Conservation (phyloP, 768 basidiomycete genomes). For the Tulasnella calospora region DNA sequence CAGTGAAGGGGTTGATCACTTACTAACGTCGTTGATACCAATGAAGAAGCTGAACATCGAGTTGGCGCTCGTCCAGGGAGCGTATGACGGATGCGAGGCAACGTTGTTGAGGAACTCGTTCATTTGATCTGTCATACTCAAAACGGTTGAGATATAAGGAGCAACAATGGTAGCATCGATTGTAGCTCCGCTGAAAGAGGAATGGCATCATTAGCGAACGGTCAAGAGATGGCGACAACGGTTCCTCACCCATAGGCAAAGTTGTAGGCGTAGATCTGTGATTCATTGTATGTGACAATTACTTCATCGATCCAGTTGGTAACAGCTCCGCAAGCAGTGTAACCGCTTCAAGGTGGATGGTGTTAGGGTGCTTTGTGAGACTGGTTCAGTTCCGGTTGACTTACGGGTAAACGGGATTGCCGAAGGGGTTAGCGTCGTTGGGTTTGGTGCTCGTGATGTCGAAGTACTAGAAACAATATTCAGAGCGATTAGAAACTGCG, state of each 20-base stretch:
- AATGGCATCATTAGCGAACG: conserved; percentile 45
- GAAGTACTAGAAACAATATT: conserved; percentile 36
- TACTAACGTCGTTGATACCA: conserved; percentile 62
- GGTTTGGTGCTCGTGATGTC: conserved; percentile 41
- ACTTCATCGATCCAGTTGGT: conserved; percentile 56
- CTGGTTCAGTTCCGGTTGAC: not conserved
- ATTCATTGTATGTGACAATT: conserved; percentile 51
- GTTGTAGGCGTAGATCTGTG: conserved; percentile 56
- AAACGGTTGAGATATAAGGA: conserved; percentile 21
- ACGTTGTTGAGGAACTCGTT: conserved; percentile 50
- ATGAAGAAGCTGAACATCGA: conserved; percentile 65
- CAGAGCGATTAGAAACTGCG: not conserved
- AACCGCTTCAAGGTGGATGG: conserved; percentile 37
- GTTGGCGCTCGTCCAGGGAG: conserved; percentile 55
- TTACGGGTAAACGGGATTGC: not conserved
- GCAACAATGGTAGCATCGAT: conserved; percentile 21
- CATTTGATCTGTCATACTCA: conserved; percentile 56
- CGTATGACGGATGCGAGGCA: conserved; percentile 46
- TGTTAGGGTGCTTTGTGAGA: not conserved
- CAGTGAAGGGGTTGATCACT: not conserved
- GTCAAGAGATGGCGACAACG: conserved; percentile 61
- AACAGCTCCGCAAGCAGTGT: conserved; percentile 48
- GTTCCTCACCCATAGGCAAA: conserved; percentile 49
- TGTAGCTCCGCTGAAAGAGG: conserved; percentile 31
- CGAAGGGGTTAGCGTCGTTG: conserved; percentile 39